Conservation (phyloP, 495 filamentous ascomycete species). For the Chaetomidium leptoderma region DNA sequence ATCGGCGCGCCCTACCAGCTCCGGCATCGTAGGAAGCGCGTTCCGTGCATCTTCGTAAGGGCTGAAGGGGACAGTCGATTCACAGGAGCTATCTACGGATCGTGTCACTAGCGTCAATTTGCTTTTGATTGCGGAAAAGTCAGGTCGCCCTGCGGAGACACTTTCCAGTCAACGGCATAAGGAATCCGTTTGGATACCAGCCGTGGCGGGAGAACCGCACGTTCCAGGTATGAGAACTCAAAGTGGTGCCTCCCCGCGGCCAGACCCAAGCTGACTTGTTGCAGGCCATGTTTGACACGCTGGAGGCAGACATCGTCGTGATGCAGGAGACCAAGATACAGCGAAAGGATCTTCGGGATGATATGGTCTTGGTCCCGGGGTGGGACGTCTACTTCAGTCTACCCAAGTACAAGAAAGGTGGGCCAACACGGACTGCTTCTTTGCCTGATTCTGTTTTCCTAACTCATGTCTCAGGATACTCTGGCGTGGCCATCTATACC, state of each 20-base stretch:
- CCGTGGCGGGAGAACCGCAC: conserved; percentile 87
- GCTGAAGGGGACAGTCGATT: too few species aligned
- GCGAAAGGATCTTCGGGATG: conserved; percentile 84
- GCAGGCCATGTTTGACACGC: conserved; percentile 86
- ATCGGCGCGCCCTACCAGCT: too few species aligned
- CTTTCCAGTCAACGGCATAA: conserved; percentile 81
- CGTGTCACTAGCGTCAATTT: too few species aligned
- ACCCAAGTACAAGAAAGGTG: conserved; percentile 89
- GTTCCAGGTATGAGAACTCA: conserved; percentile 57
- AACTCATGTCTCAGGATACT: conserved; percentile 64
- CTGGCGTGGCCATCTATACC: conserved; percentile 92
- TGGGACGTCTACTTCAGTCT: conserved; percentile 98
- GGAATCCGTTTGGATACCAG: conserved; percentile 93
- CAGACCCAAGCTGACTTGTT: neutral
- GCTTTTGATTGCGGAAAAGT: too few species aligned
- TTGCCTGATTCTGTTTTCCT: neutral
- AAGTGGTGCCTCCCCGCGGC: neutral
- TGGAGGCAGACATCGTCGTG: conserved; percentile 89
- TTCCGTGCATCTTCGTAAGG: too few species aligned
- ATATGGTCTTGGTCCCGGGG: conserved; percentile 91
- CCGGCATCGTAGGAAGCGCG: too few species aligned
- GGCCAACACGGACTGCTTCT: neutral
- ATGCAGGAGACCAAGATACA: conserved; percentile 98
- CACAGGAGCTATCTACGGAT: too few species aligned
- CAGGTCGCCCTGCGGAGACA: too few species aligned